Evolutionary conservation across 2,329 filamentous ascomycete genomes (phyloP).

Genomic region (Polychaeton citri): DNA sequence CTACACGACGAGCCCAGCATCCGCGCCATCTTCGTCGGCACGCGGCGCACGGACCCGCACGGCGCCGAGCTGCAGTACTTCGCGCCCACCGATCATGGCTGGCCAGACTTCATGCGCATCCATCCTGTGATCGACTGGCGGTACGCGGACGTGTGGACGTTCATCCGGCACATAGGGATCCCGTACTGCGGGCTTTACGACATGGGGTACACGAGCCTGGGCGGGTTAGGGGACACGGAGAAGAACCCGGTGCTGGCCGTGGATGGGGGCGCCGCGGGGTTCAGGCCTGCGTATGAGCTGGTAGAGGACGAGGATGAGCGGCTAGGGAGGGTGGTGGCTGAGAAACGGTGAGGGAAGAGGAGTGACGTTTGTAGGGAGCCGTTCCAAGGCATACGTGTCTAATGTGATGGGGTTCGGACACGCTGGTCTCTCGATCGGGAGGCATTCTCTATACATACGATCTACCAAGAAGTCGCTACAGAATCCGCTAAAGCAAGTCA

Average conservation of each 20-base stretch:
- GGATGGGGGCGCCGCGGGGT: conserved; percentile 29
- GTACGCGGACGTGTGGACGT: conserved; percentile 87
- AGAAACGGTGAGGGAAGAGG: conserved; percentile 22
- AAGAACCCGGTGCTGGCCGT: conserved; percentile 63
- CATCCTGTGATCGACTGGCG: conserved; percentile 98
- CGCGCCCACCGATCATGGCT: conserved; percentile 74
- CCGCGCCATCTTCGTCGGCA: conserved; percentile 74
- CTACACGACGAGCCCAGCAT: conserved; percentile 51
- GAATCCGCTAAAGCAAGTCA: background rate
- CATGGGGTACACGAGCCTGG: conserved; percentile 79
- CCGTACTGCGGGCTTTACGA: conserved; percentile 84
- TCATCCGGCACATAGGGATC: conserved; percentile 64
- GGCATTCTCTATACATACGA: too few relatives aligned
- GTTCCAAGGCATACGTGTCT: too few relatives aligned
- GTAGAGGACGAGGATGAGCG: conserved; percentile 65
- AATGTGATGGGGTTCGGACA: too few relatives aligned
- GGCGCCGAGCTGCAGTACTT: conserved; percentile 68
- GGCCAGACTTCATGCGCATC: conserved; percentile 85
- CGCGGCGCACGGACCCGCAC: conserved; percentile 83
- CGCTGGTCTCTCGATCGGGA: too few relatives aligned
- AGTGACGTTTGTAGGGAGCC: too few relatives aligned
- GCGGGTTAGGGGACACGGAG: conserved; percentile 75
- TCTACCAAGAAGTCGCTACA: too few relatives aligned
- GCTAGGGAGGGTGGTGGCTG: conserved; percentile 44
- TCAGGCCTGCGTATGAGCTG: conserved; percentile 64